Evolutionary conservation across 441 rosid species (phyloP).

Genomic region (Aquilaria agallochum): DNA sequence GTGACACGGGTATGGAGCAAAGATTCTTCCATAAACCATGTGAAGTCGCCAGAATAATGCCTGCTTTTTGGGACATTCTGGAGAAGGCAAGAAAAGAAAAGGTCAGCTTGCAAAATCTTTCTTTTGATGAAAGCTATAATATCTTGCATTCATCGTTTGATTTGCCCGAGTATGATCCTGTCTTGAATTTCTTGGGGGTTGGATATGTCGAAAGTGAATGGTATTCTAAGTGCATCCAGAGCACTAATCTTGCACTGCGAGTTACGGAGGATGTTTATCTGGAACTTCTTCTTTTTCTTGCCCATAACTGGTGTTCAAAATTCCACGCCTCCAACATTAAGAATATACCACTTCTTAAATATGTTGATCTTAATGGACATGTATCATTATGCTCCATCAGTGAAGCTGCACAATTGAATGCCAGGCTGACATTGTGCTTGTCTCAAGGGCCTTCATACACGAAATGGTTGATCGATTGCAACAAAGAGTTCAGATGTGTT

Average conservation of each 20-base stretch:
- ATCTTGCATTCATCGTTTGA: constrained; percentile 52
- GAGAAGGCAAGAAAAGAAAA: constrained; percentile 41
- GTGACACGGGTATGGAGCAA: constrained; percentile 43
- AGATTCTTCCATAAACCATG: constrained; percentile 55
- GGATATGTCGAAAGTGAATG: constrained; percentile 34
- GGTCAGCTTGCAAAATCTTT: constrained; percentile 46
- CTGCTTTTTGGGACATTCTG: constrained; percentile 61
- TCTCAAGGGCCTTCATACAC: constrained; percentile 2
- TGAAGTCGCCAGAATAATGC: constrained; percentile 50
- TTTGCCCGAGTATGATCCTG: constrained; percentile 17
- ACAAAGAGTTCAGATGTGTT: constrained; percentile 36
- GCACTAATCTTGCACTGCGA: constrained; percentile 41
- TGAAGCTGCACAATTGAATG: constrained; percentile 5
- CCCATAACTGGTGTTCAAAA: constrained; percentile 41
- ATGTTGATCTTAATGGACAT: constrained; percentile 29
- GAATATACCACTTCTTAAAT: constrained; percentile 48
- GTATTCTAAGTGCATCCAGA: constrained; percentile 55
- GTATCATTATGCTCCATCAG: constrained; percentile 31
- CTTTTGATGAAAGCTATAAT: constrained; percentile 40
- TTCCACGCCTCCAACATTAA: constrained; percentile 27
- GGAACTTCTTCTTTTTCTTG: constrained; percentile 44
- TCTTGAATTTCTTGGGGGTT: constrained; percentile 56
- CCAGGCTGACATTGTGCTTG: constrained; percentile 18
- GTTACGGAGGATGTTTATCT: constrained; percentile 47
- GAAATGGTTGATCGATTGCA: constrained; percentile 54